A percentile compares a stretch with the other conserved stretches of the same genome.
phyloP scores from a whole-genome alignment of 2,329 filamentous ascomycete genomes.

The Phaeoacremonium minimum region DNA sequence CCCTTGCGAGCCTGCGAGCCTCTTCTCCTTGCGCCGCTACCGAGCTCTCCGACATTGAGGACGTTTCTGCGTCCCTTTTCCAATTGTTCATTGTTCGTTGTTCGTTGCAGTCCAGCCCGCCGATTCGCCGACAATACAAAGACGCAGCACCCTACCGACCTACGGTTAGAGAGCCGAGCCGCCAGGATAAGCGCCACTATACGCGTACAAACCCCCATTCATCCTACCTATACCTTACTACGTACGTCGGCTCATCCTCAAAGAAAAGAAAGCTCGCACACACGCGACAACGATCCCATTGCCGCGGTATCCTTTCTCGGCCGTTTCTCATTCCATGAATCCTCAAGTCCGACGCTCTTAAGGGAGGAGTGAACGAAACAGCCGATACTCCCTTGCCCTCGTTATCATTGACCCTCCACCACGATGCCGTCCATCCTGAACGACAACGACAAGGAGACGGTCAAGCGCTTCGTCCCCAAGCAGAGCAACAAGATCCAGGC shows the following conservation, averaged over 20 bases:
- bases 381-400: neutral
- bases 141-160: too few species aligned
- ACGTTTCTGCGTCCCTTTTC: too few species aligned
- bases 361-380: slow-evolving; percentile 1
- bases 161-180: neutral
- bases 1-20: too few species aligned
- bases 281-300: neutral
- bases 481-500: slow-evolving; percentile 96
- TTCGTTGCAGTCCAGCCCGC: too few species aligned
- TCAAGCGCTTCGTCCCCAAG: slow-evolving; percentile 92
- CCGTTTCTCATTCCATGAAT: slow-evolving; percentile 1
- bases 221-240: neutral
- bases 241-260: too few species aligned
- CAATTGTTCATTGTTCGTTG: too few species aligned
- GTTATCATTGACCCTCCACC: slow-evolving; percentile 7
- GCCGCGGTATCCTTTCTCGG: too few species aligned
- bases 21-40: too few species aligned
- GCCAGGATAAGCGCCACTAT: slow-evolving; percentile 9
- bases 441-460: slow-evolving; percentile 93
- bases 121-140: too few species aligned
- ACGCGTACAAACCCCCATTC: slow-evolving; percentile 6
- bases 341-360: neutral
- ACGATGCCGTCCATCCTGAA: slow-evolving; percentile 67
- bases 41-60: too few species aligned
- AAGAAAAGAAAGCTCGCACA: neutral